Evolutionary conservation across 352 stramenopile genomes (phyloP).

Genomic region (Blastocystis hominis): DNA sequence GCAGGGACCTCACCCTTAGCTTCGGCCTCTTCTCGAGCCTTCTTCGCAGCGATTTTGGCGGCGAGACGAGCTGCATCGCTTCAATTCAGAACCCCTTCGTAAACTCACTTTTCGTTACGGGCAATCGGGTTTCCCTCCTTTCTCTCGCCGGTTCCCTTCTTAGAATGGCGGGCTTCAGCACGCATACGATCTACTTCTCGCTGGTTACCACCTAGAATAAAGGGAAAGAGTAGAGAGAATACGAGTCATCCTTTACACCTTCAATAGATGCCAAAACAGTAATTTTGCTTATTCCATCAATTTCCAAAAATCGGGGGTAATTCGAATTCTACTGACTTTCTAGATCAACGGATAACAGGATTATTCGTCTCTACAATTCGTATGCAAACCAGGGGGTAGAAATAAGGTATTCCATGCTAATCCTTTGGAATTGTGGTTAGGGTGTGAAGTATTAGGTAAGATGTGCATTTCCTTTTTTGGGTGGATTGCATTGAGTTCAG

Average conservation of each 20-base stretch:
- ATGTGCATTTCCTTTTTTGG: too few relatives aligned
- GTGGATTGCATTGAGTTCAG: too few relatives aligned
- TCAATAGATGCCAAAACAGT: background rate
- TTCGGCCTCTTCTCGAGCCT: background rate
- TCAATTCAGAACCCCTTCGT: background rate
- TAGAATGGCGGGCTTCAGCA: conserved; percentile 8
- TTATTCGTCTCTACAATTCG: too few relatives aligned
- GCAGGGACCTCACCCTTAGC: background rate
- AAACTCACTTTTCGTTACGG: conserved; percentile 5
- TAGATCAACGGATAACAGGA: too few relatives aligned
- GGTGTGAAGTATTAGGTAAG: too few relatives aligned
- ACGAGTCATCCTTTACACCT: background rate
- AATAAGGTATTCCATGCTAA: too few relatives aligned
- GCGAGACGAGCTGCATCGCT: conserved; percentile 47
- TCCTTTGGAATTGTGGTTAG: too few relatives aligned
- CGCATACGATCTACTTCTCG: conserved; percentile 37
- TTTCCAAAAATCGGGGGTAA: too few relatives aligned
- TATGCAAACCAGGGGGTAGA: too few relatives aligned
- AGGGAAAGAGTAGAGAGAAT: background rate
- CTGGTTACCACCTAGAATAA: conserved; percentile 17
- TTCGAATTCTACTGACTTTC: too few relatives aligned
- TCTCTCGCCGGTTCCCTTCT: conserved; percentile 39
- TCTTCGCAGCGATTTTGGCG: conserved; percentile 38
- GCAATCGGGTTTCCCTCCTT: conserved; percentile 43
- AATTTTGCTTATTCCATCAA: too few relatives aligned